Base-by-base conservation (phyloP, 441 rosid genomes). In the Breynia disticha region DNA sequence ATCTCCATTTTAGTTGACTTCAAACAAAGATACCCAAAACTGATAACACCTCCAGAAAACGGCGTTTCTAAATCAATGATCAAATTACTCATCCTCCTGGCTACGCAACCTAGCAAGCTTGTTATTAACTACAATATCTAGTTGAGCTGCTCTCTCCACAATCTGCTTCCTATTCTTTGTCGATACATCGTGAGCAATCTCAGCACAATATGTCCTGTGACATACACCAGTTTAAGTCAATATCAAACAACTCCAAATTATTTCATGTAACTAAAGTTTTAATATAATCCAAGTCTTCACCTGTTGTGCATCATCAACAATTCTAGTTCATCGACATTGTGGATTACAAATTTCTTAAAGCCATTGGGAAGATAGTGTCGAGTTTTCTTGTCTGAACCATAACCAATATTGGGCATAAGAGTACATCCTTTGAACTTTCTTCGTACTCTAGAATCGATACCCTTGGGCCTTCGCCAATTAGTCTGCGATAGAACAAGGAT, bases 71-170 rank as follows among this genome's bases (percentile, higher is more conserved):
- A n/a, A n/a, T n/a, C n/a, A n/a, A n/a, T n/a, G n/a, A n/a, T n/a
- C n/a, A n/a, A n/a, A n/a, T n/a, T n/a, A 84, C 66, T 84, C 93
- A 14, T 81, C 86, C 56, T 84, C 86, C 73, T 79, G 86, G 78
- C 86, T 81, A 43, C 82, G 76, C 72, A 84, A 51, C 84, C 88
- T 79, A 16, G 93, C 86, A 64, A 81, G 57, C 55, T 69, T 79
- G 77, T 81, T 84, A 67, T 86, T 79, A 10, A 84, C 81, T 13
- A 79, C 93, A 62, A 84, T 66, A 45, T 84, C 93, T 65, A 84
- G 70, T 57, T 81, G 87, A 3, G 81, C 78, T 2, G 88, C 88
- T 0, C 77, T 81, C 61, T 78, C 88, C 0, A 84, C 88, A 53
- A 81, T 84, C 41, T 71, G 80, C 73, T 84, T 81, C 48, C 93